Evolutionary conservation across 163 green algal genomes (phyloP), one percentile per base, ranked within the genome.

Genomic region (Chloroidium sp.): DNA sequence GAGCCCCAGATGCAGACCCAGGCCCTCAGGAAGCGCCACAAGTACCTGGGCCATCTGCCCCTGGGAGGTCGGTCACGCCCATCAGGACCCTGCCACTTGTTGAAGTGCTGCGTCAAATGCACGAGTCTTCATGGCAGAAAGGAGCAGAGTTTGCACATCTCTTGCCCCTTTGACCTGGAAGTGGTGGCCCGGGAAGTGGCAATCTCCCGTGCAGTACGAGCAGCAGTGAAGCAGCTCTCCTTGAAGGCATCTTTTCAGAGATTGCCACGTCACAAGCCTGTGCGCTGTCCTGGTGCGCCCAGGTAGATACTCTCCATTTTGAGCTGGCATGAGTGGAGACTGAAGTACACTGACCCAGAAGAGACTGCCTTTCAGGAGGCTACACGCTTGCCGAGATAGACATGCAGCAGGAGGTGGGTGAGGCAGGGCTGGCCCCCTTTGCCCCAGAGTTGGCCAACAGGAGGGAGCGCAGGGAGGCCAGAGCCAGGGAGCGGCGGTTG

Each of bases 1-100:
- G 93, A 97, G 84, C 77, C 88, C 3, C 80, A 92, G 57, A 78
- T 84, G 13, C 91, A 95, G 91, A 90, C 82, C 1, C 85, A 91
- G 61, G 74, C 76, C 0, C 82, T 76, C 10, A 77, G 90, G 58
- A 83, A 82, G 76, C 84, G 84, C 75, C 80, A 87, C 84, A 88
- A 88, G 74, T 87, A 88, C 77, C 84, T 95, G 36, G 80, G 82
- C 1, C 90, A 95, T 82, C 87, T 97, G 6, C 93, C 92, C 2
- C 84, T 94, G n/a, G 81, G 80, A 74, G 84, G 84, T 82, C 59
- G 13, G 64, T 58, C 36, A 61, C 1, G 8, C n/a, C n/a, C 59
- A 12, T 3, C 59, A 2, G 60, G 76, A 57, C 12, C 3, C 3
- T 61, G 2, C 4, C 59, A 57, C 3, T 76, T 13, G 10, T 14